A percentile compares a stretch with the other conserved stretches of the same genome.
These are phyloP conservation scores for Vanrija sp. DNA, from an alignment of 1,284 basidiomycete genomes.

Conservation along the genomic window DNA sequence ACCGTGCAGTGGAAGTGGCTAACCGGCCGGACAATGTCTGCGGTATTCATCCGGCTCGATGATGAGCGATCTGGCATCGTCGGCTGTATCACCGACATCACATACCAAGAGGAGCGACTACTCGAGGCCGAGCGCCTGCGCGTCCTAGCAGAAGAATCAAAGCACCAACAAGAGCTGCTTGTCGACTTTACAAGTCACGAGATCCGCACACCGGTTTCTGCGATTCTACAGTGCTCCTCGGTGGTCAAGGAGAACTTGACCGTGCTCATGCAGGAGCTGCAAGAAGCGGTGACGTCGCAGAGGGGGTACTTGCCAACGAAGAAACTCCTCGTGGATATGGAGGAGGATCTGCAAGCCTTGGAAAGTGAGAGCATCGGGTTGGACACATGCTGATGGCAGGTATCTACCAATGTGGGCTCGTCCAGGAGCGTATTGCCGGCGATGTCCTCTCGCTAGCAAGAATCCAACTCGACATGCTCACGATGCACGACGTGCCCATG, in stretches of 20 bases:
- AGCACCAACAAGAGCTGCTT: constrained; percentile 32
- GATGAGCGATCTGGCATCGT: constrained; percentile 30
- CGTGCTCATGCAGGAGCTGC: constrained; percentile 18
- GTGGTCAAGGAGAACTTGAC: constrained; percentile 33
- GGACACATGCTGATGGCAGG: background rate
- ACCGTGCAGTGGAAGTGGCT: constrained; percentile 36
- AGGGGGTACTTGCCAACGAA: constrained; percentile 29
- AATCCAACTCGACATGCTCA: constrained; percentile 47
- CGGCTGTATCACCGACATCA: constrained; percentile 39
- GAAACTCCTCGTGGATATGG: constrained; percentile 39
- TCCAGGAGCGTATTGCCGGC: constrained; percentile 50
- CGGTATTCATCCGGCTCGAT: constrained; percentile 38
- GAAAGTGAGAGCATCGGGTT: constrained; percentile 5
- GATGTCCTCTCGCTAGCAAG: constrained; percentile 49
- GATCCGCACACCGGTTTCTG: constrained; percentile 30
- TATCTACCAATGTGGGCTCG: constrained; percentile 44
- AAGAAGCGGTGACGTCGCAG: constrained; percentile 26
- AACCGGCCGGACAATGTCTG: constrained; percentile 31
- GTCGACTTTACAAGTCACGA: constrained; percentile 37
- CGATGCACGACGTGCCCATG: constrained; percentile 41
- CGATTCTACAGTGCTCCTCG: constrained; percentile 32
- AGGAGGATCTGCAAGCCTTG: constrained; percentile 44
- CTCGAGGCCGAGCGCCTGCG: constrained; percentile 36
- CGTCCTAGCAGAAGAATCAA: constrained; percentile 38
- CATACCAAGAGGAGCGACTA: constrained; percentile 37